Conservation (phyloP, 164 flowering plant genomes). For the Echeveria elegans region DNA sequence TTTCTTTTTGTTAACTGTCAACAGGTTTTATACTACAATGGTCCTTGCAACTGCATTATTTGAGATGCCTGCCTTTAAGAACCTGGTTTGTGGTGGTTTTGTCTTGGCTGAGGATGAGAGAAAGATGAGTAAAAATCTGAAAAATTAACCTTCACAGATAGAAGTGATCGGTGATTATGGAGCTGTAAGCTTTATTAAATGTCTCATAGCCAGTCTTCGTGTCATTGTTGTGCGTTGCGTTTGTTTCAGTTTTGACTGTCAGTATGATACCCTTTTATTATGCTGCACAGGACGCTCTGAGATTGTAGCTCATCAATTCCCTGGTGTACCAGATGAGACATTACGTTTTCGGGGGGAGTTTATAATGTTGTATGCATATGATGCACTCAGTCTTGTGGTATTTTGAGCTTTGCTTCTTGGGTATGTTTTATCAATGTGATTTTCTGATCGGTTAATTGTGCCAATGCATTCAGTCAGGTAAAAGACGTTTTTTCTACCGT, state of each 20-base stretch:
- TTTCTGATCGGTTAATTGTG: constrained; percentile 1
- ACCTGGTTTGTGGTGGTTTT: constrained; percentile 95
- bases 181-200: constrained; percentile 50
- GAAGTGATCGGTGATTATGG: constrained; percentile 86
- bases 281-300: constrained; percentile 65
- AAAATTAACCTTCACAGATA: constrained; percentile 80
- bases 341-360: constrained; percentile 85
- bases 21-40: constrained; percentile 98
- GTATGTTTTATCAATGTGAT: background rate
- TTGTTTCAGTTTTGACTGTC: constrained; percentile 2
- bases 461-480: constrained; percentile 42
- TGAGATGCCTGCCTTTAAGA: constrained; percentile 90
- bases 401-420: background rate
- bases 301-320: constrained; percentile 87
- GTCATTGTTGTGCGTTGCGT: background rate
- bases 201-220: background rate
- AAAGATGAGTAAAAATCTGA: constrained; percentile 91
- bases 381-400: background rate
- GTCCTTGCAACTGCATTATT: constrained; percentile 93
- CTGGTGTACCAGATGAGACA: constrained; percentile 97
- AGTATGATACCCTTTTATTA: background rate
- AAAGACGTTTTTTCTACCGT: constrained; percentile 95
- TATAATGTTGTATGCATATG: constrained; percentile 64
- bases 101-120: constrained; percentile 95
- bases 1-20: background rate